Conservation (phyloP, 306 rosid genomes). For the Lablab purpureus region DNA sequence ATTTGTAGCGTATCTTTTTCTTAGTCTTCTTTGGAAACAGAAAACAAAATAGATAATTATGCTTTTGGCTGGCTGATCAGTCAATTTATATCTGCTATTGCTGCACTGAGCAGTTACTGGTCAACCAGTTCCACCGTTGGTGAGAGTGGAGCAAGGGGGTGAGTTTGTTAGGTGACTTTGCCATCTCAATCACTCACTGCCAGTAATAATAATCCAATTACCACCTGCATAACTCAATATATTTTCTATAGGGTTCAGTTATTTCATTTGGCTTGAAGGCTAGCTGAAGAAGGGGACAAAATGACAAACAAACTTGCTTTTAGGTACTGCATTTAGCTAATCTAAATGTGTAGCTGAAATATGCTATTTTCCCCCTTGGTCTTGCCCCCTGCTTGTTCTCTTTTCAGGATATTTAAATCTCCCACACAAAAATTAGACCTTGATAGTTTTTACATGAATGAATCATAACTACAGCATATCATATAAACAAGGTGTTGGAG, state of each 20-base stretch:
- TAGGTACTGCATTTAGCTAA: slow-evolving; percentile 13
- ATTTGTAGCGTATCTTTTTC: slow-evolving; percentile 32
- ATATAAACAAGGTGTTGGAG: background rate
- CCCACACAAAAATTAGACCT: background rate
- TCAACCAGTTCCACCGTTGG: slow-evolving; percentile 37
- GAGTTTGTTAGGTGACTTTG: slow-evolving; percentile 11
- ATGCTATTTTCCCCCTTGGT: background rate
- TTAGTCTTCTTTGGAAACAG: slow-evolving; percentile 36
- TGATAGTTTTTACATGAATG: background rate
- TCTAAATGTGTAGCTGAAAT: slow-evolving; percentile 1
- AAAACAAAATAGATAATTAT: slow-evolving; percentile 35
- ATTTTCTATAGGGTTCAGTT: too few relatives aligned
- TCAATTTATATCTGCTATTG: slow-evolving; percentile 25
- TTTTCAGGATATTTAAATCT: slow-evolving; percentile 19
- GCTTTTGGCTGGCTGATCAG: slow-evolving; percentile 29
- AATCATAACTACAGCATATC: too few relatives aligned
- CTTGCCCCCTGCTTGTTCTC: background rate
- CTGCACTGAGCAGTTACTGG: slow-evolving; percentile 1
- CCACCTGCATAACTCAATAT: slow-evolving; percentile 36
- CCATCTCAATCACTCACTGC: slow-evolving; percentile 18
- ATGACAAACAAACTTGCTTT: slow-evolving; percentile 21
- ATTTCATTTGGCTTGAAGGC: slow-evolving; percentile 27
- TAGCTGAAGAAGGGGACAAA: slow-evolving; percentile 40
- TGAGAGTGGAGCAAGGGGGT: slow-evolving; percentile 20
- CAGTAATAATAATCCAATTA: slow-evolving; percentile 18